Evolutionary conservation across 345 rosid genomes (phyloP).

Genomic region (Eucalyptus regnans): DNA sequence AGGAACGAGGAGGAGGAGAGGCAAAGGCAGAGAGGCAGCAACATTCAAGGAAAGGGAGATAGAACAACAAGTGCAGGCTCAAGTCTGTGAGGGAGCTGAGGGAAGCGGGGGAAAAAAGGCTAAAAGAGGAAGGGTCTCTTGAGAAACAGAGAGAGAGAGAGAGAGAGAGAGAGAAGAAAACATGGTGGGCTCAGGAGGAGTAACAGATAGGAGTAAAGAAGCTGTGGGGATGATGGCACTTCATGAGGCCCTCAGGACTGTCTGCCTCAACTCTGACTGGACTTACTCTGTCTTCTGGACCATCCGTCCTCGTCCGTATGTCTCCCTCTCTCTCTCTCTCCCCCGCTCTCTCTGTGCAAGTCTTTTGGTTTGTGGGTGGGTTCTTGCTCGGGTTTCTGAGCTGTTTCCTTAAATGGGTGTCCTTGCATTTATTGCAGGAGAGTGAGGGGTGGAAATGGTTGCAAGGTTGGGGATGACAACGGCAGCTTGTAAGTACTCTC

Average conservation of each 20-base stretch:
- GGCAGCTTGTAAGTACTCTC: conserved; percentile 85
- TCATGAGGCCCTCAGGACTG: conserved; percentile 98
- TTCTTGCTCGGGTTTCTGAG: neutral
- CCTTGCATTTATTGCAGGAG: conserved; percentile 44
- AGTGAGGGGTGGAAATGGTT: conserved; percentile 93
- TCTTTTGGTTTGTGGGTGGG: neutral
- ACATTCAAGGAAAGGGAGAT: neutral
- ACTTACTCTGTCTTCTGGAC: conserved; percentile 99
- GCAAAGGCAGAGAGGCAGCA: neutral
- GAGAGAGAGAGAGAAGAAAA: conserved; percentile 10
- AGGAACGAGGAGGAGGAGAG: neutral
- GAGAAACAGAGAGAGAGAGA: neutral
- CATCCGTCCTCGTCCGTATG: conserved; percentile 98
- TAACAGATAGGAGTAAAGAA: conserved; percentile 97
- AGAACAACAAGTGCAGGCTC: neutral
- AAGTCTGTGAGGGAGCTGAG: neutral
- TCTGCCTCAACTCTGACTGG: conserved; percentile 97
- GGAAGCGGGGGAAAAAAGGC: conserved; percentile 8
- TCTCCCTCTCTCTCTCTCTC: neutral
- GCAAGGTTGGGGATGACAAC: conserved; percentile 97
- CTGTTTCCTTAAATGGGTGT: neutral
- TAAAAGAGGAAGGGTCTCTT: neutral
- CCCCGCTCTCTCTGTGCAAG: conserved; percentile 1
- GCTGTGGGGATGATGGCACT: conserved; percentile 99
- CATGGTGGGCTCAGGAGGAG: conserved; percentile 97